Conservation (phyloP, 1,284 basidiomycete species). For the Ceratobasidium sp. region DNA sequence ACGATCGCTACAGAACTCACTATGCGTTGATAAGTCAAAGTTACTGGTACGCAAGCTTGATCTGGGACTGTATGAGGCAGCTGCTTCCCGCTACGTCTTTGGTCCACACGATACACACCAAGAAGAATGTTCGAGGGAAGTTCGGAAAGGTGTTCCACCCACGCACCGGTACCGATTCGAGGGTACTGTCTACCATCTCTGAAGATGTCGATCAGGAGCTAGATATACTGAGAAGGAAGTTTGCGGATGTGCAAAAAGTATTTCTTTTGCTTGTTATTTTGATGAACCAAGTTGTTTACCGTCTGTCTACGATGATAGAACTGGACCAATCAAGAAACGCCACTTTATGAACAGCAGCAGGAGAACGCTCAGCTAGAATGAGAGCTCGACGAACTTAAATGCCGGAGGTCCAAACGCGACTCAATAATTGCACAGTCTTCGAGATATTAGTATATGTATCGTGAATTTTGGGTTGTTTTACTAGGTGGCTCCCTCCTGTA, state of each 20-base stretch:
- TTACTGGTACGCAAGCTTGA: constrained; percentile 30
- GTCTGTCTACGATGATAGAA: too few species aligned
- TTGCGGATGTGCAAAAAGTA: not conserved
- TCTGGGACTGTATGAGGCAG: constrained; percentile 16
- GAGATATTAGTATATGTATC: not conserved
- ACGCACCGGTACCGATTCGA: not conserved
- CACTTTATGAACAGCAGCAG: not conserved
- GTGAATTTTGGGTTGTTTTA: too few species aligned
- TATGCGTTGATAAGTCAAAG: not conserved
- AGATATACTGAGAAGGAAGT: not conserved
- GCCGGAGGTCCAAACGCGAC: not conserved
- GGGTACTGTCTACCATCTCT: not conserved
- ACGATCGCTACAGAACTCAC: not conserved
- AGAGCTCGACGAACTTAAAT: not conserved
- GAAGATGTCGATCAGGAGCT: not conserved
- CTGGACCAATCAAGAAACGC: too few species aligned
- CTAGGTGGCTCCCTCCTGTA: too few species aligned
- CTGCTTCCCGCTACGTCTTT: not conserved
- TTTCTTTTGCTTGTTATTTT: too few species aligned
- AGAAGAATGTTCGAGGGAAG: not conserved
- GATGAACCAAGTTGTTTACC: too few species aligned
- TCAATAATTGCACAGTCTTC: not conserved
- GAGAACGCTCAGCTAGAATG: not conserved
- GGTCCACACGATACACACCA: not conserved
- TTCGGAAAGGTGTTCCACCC: not conserved